Percentiles rank a stretch among this genome's conserved stretches.
phyloP scores from a whole-genome alignment of 192 early-diverging fungal genomes.

The Mycoemilia scoparia region DNA sequence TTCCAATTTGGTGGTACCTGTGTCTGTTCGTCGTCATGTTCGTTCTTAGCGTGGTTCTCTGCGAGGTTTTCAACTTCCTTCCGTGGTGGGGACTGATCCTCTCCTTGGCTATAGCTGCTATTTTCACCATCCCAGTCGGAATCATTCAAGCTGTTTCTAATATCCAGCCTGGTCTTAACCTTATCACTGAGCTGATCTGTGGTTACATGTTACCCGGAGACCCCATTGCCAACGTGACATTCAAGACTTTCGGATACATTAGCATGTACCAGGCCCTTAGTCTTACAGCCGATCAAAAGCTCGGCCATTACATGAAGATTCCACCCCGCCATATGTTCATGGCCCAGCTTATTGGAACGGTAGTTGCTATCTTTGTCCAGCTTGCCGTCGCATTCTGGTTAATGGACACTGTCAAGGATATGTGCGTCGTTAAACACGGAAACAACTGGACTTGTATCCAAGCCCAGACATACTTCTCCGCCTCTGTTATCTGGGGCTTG shows the following conservation, averaged over 20 bases:
- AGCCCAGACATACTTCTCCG: conserved; percentile 44
- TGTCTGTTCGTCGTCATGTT: conserved; percentile 19
- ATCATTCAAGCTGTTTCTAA: conserved; percentile 66
- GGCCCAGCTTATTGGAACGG: conserved; percentile 56
- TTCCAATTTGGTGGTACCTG: conserved; percentile 64
- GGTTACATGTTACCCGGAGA: conserved; percentile 67
- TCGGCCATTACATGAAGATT: conserved; percentile 69
- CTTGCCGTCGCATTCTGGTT: conserved; percentile 49
- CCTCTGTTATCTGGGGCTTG: conserved; percentile 64
- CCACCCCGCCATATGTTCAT: conserved; percentile 64
- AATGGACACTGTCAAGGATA: conserved; percentile 34
- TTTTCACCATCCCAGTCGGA: conserved; percentile 65
- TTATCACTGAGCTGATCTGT: conserved; percentile 70
- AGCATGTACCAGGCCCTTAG: conserved; percentile 59
- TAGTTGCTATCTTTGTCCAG: conserved; percentile 48
- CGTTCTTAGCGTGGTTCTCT: conserved; percentile 14
- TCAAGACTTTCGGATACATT: conserved; percentile 73
- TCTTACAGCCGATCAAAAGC: conserved; percentile 46
- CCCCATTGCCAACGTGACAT: conserved; percentile 64
- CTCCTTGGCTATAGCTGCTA: conserved; percentile 32
- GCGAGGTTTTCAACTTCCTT: conserved; percentile 30
- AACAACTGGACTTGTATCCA: conserved; percentile 46
- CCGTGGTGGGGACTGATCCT: conserved; percentile 58
- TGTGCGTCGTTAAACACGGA: conserved; percentile 32
- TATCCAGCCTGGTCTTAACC: conserved; percentile 55